Conservation (phyloP, 805 yeast genomes). For the Lachancea meyersii region DNA sequence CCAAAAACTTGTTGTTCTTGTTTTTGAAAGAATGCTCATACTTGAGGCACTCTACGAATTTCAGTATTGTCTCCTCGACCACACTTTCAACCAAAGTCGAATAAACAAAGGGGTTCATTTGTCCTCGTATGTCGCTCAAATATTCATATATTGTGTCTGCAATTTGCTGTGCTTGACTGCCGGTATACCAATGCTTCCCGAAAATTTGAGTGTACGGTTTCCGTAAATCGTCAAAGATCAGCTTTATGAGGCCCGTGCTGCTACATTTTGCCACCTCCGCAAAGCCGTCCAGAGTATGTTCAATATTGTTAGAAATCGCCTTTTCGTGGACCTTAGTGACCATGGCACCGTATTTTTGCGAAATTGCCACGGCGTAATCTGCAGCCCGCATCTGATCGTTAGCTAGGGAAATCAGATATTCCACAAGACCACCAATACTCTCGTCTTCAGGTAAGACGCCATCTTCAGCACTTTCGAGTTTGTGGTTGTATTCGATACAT, state of each 20-base stretch:
- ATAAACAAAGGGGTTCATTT: constrained; percentile 47
- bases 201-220: constrained; percentile 58
- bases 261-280: constrained; percentile 67
- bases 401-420: constrained; percentile 74
- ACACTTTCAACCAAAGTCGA: constrained; percentile 49
- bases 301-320: constrained; percentile 52
- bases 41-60: constrained; percentile 44
- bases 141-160: constrained; percentile 73
- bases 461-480: constrained; percentile 31
- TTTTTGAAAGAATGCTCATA: constrained; percentile 38
- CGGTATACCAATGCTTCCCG: constrained; percentile 62
- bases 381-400: constrained; percentile 77
- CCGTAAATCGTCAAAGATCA: constrained; percentile 66
- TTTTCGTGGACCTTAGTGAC: constrained; percentile 59
- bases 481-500: constrained; percentile 31
- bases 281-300: constrained; percentile 69
- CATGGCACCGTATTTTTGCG: constrained; percentile 56
- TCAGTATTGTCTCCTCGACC: constrained; percentile 45
- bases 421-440: constrained; percentile 70
- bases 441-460: constrained; percentile 35
- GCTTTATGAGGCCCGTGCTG: constrained; percentile 46
- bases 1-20: constrained; percentile 40
- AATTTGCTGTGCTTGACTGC: constrained; percentile 52
- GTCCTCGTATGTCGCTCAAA: constrained; percentile 53
- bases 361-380: constrained; percentile 62